Conservation (phyloP, 768 basidiomycete species). For the Rhodosporidiobolus odoratus region DNA sequence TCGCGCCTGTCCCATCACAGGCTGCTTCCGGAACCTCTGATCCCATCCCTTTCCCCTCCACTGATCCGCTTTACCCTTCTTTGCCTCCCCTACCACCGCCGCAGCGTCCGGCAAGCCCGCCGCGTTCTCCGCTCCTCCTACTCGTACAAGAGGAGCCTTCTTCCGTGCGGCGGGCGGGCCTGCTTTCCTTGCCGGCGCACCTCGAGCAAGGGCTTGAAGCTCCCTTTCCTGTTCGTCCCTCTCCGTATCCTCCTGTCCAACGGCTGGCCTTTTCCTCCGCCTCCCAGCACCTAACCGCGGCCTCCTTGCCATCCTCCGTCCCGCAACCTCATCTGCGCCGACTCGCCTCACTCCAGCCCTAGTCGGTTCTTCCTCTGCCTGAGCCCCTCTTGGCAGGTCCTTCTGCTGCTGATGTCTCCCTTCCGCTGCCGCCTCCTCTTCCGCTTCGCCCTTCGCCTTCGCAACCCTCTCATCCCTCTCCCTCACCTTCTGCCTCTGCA, state of each 20-base stretch:
- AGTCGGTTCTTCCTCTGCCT: not conserved
- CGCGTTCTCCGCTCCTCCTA: slow-evolving; percentile 10
- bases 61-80: slow-evolving; percentile 9
- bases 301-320: not conserved
- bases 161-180: not conserved
- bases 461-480: slow-evolving; percentile 9
- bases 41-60: slow-evolving; percentile 28
- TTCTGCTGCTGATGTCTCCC: not conserved
- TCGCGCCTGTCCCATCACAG: no score
- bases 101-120: not conserved
- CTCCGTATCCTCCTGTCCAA: not conserved
- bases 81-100: not conserved
- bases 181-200: not conserved
- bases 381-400: not conserved
- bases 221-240: slow-evolving; percentile 27
- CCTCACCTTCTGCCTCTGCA: not conserved
- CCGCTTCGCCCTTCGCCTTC: not conserved
- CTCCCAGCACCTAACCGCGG: not conserved
- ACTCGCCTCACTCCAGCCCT: not conserved
- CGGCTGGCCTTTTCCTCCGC: not conserved
- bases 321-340: not conserved
- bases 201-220: no score
- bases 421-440: not conserved
- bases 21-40: slow-evolving; percentile 30
- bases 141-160: slow-evolving; percentile 25